Conservation (phyloP, 2,329 filamentous ascomycete genomes). For the Botrytis elliptica region DNA sequence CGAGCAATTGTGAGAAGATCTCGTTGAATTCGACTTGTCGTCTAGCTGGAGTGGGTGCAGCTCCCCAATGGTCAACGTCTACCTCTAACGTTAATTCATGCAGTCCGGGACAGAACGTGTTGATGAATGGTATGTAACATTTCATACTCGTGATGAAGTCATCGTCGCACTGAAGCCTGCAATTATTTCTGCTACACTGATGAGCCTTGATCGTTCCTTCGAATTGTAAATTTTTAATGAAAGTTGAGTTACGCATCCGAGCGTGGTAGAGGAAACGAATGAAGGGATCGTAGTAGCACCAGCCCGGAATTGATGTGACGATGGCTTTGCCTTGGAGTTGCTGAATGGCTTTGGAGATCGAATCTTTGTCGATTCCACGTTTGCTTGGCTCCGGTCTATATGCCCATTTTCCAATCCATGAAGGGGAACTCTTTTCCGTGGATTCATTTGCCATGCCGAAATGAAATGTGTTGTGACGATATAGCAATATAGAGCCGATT, state of each 20-base stretch:
- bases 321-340: not conserved
- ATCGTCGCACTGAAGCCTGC: not conserved
- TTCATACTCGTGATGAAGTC: not conserved
- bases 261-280: not conserved
- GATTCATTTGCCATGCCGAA: not conserved
- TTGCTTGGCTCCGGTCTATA: not conserved
- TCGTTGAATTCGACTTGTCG: not conserved
- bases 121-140: not conserved
- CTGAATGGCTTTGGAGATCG: not conserved
- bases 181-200: not conserved
- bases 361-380: accelerated
- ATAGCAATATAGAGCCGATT: not conserved
- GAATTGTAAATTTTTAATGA: not conserved
- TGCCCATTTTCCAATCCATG: not conserved
- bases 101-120: not conserved
- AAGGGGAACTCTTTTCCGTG: not conserved
- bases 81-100: not conserved
- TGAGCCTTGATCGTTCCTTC: not conserved
- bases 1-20: not conserved
- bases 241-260: not conserved
- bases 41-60: no score
- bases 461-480: not conserved
- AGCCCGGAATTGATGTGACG: not conserved
- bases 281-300: not conserved
- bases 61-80: not conserved